Evolutionary conservation across 106 monocot species (phyloP).

Genomic region (Dioscorea dumetorum): DNA sequence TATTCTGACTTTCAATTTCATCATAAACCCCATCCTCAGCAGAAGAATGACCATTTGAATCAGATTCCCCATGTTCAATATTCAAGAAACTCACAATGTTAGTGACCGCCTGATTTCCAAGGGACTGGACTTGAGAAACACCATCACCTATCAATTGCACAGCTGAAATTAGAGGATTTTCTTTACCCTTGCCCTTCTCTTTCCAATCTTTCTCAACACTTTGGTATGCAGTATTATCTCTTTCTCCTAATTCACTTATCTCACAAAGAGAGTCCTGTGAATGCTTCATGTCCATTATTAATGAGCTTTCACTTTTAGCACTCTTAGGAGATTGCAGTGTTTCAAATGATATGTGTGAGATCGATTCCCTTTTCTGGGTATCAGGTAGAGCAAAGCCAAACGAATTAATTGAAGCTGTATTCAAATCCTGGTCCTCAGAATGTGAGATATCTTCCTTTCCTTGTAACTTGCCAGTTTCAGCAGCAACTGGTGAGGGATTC

Average conservation of each 20-base stretch:
- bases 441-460: constrained; percentile 21
- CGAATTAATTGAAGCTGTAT: constrained; percentile 18
- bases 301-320: constrained; percentile 34
- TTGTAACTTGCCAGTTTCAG: constrained; percentile 5
- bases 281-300: constrained; percentile 36
- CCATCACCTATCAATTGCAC: constrained; percentile 95
- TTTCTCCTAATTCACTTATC: constrained; percentile 55
- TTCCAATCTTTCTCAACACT: constrained; percentile 31
- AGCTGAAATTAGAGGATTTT: constrained; percentile 81
- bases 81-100: constrained; percentile 95
- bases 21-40: constrained; percentile 47
- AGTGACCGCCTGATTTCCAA: constrained; percentile 92
- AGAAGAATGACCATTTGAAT: constrained; percentile 51
- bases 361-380: constrained; percentile 20
- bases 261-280: constrained; percentile 42
- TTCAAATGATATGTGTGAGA: constrained; percentile 19
- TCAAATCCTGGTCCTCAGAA: constrained; percentile 13
- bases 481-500: constrained; percentile 16
- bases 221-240: constrained; percentile 11
- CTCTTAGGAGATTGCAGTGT: constrained; percentile 32
- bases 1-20: constrained; percentile 47
- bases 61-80: constrained; percentile 72
- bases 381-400: constrained; percentile 34
- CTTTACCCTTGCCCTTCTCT: constrained; percentile 36
- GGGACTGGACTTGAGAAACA: constrained; percentile 93